Conservation (phyloP, 2,329 filamentous ascomycete genomes). For the Biscogniauxia marginata region DNA sequence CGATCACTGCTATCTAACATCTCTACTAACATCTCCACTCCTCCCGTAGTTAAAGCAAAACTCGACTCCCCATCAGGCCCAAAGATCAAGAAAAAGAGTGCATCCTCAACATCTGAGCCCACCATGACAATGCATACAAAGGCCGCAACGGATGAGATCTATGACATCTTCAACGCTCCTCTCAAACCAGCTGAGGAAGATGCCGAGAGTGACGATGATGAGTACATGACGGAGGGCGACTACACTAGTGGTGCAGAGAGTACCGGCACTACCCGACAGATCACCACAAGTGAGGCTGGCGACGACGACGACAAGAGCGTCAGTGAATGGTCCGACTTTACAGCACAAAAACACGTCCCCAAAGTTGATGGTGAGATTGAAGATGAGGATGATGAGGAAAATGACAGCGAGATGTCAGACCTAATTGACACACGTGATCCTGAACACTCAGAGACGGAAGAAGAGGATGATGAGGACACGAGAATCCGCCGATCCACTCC, state of each 20-base stretch:
- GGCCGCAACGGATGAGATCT: conserved; percentile 95
- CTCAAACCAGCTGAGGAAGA: conserved; percentile 44
- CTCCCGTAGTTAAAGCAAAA: conserved; percentile 78
- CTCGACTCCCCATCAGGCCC: conserved; percentile 84
- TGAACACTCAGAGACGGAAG: conserved; percentile 27
- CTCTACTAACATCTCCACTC: conserved; percentile 30
- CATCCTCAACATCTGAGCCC: conserved; percentile 60
- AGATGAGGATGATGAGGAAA: conserved; percentile 34
- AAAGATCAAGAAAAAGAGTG: conserved; percentile 71
- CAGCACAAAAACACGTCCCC: conserved; percentile 68
- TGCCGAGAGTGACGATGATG: conserved; percentile 55
- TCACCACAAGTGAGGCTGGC: conserved; percentile 44
- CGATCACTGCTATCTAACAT: neutral
- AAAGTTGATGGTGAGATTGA: conserved; percentile 36
- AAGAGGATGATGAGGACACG: conserved; percentile 38
- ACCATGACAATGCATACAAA: conserved; percentile 97
- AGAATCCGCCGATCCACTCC: conserved; percentile 17
- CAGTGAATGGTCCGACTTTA: conserved; percentile 89
- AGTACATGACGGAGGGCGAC: conserved; percentile 70
- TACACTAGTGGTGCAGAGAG: conserved; percentile 88
- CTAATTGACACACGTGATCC: conserved; percentile 17
- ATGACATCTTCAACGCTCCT: conserved; percentile 93
- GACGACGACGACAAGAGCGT: conserved; percentile 58
- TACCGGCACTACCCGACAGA: conserved; percentile 72
- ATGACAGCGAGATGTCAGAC: conserved; percentile 31